Evolutionary conservation across 129 eudicot genomes (phyloP), one percentile per base, ranked within the genome.

Genomic region (Flaveria linearis): DNA sequence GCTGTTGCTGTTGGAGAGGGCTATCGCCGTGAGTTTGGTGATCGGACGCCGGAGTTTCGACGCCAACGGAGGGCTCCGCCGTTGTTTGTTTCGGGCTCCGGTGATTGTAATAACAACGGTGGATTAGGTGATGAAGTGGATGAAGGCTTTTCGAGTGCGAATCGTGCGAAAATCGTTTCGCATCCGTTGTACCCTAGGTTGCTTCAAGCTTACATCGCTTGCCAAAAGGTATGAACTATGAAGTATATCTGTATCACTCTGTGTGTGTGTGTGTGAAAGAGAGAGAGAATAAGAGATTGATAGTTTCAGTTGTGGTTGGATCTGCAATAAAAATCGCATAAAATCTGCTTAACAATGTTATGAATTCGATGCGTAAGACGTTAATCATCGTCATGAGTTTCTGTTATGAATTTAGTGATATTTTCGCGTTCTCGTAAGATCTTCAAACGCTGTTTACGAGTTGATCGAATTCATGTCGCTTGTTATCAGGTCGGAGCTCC

Each of bases 101-200:
- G 71, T 22, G 69, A 61, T 39, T 76, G 73, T 18, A 42, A 73
- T 17, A 71, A 51, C 8, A 53, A 52, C 50, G 53, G 67, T 16
- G 70, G 69, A 74, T 67, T 80, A 67, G 70, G 76, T 26, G 87
- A 80, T 60, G 78, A 82, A 11, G 72, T 76, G 3, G 50, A 45
- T 45, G 81, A 76, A 2, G 87, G 80, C 33, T 17, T 79, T 16
- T 77, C 81, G 4, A 73, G 26, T 12, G 85, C 71, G 8, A 83
- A 47, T 80, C 83, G 87, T 55, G 83, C 79, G 15, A 84, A 84
- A 74, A 87, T 87, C 25, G 68, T 84, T 71, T 78, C 86, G 9
- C 91, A 87, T 82, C 91, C 88, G 17, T 84, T 84, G 20, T 87
- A 84, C 68, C 85, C 91, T 15, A 87, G 78, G 73, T 50, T 87